Evolutionary conservation across 108 stramenopile genomes (phyloP).

Genomic region (Phaeodactylum tricornutum): DNA sequence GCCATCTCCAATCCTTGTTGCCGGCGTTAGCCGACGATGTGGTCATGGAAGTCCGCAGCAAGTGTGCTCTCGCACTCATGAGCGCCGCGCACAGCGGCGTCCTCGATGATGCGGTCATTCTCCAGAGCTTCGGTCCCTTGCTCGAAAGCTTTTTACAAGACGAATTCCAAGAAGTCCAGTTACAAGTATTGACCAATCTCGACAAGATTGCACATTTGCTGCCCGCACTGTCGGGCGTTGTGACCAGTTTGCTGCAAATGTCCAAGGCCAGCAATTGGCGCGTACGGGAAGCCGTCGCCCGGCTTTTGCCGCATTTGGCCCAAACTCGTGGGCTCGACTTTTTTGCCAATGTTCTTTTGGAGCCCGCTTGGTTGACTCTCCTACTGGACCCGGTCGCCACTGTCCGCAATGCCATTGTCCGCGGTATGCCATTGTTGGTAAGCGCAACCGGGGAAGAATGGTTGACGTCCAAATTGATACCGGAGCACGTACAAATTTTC

Average conservation of each 20-base stretch:
- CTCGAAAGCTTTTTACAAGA: slow-evolving; percentile 77
- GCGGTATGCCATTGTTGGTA: slow-evolving; percentile 59
- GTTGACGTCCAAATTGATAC: slow-evolving; percentile 60
- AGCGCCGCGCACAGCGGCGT: slow-evolving; percentile 62
- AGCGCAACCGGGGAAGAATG: slow-evolving; percentile 71
- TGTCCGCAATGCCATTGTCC: slow-evolving; percentile 63
- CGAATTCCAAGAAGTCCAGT: slow-evolving; percentile 86
- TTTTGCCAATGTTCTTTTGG: slow-evolving; percentile 64
- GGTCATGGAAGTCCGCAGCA: slow-evolving; percentile 50
- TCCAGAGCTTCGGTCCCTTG: slow-evolving; percentile 69
- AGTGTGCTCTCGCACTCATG: slow-evolving; percentile 66
- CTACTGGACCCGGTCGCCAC: slow-evolving; percentile 74
- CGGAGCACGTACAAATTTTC: slow-evolving; percentile 61
- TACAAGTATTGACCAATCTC: slow-evolving; percentile 78
- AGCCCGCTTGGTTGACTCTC: slow-evolving; percentile 72
- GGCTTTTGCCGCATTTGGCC: slow-evolving; percentile 67
- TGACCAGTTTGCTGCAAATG: slow-evolving; percentile 69
- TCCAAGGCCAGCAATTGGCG: slow-evolving; percentile 81
- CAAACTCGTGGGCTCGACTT: slow-evolving; percentile 73
- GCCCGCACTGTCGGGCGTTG: slow-evolving; percentile 72
- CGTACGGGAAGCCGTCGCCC: slow-evolving; percentile 71
- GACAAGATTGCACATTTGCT: slow-evolving; percentile 69
- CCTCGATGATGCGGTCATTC: slow-evolving; percentile 62
- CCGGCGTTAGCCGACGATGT: slow-evolving; percentile 53
- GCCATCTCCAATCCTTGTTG: slow-evolving; percentile 56